Evolutionary conservation across 257 asterid genomes (phyloP).

Genomic region (Lycium ferocissimum): DNA sequence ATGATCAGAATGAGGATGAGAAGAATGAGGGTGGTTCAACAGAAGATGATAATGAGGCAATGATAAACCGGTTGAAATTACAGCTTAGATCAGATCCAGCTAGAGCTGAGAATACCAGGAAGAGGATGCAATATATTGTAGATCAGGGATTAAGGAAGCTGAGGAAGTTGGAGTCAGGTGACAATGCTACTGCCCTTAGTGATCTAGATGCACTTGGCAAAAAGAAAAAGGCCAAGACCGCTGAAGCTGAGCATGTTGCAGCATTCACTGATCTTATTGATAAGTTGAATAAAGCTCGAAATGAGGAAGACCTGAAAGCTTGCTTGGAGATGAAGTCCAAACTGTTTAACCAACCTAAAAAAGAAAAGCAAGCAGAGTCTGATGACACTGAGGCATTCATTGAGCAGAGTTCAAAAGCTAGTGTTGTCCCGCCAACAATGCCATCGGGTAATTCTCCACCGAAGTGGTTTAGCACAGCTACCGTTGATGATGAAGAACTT

Average conservation of each 20-base stretch:
- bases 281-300: conserved; percentile 76
- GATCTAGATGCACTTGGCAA: conserved; percentile 57
- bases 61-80: conserved; percentile 54
- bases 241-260: conserved; percentile 51
- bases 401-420: conserved; percentile 38
- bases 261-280: conserved; percentile 66
- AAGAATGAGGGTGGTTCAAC: conserved; percentile 48
- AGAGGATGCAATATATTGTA: conserved; percentile 72
- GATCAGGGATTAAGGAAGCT: conserved; percentile 71
- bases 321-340: conserved; percentile 63
- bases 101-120: conserved; percentile 67
- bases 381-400: conserved; percentile 31
- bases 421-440: conserved; percentile 29
- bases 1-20: conserved; percentile 51
- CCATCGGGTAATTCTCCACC: conserved; percentile 43
- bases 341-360: conserved; percentile 49
- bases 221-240: conserved; percentile 58
- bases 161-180: conserved; percentile 46
- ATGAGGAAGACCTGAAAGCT: conserved; percentile 71
- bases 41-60: conserved; percentile 49
- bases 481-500: conserved; percentile 60
- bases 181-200: conserved; percentile 45
- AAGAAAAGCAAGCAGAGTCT: conserved; percentile 38
- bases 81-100: conserved; percentile 70
- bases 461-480: conserved; percentile 59